Percentiles rank a stretch among this genome's conserved stretches.
Evolutionary conservation across 2,329 filamentous ascomycete species (phyloP).

Genomic region (Diaporthe longicolla): DNA sequence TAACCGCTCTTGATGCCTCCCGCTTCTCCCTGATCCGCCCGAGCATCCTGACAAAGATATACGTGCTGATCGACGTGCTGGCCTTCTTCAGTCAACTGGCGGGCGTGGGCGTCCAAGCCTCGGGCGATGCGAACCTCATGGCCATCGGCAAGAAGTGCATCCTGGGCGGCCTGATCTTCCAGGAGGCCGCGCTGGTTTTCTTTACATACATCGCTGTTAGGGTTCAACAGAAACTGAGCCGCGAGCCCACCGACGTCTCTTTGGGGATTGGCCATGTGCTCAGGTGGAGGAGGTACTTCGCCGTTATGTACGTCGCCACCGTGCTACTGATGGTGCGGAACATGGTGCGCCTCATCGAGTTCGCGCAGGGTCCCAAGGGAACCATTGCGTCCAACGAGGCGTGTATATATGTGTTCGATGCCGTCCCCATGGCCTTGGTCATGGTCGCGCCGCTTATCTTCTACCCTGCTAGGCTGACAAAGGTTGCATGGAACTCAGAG

Average conservation of each 20-base stretch:
- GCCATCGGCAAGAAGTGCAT: constrained; percentile 36
- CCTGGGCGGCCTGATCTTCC: constrained; percentile 38
- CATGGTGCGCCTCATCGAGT: constrained; percentile 44
- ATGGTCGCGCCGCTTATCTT: constrained; percentile 43
- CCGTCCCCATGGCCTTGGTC: constrained; percentile 40
- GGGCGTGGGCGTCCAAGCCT: constrained; percentile 47
- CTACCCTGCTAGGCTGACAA: constrained; percentile 39
- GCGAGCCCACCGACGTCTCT: constrained; percentile 11
- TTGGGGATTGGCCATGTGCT: constrained; percentile 28
- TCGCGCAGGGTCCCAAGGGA: constrained; percentile 42
- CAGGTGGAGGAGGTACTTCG: constrained; percentile 44
- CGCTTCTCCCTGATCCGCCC: constrained; percentile 55
- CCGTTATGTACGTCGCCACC: constrained; percentile 42
- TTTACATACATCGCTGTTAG: constrained; percentile 29
- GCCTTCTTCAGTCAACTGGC: constrained; percentile 59
- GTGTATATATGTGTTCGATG: constrained; percentile 43
- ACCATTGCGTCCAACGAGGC: constrained; percentile 37
- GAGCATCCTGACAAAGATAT: constrained; percentile 59
- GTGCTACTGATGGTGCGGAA: constrained; percentile 43
- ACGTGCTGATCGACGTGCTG: constrained; percentile 61
- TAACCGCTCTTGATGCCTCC: constrained; percentile 52
- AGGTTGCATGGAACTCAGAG: constrained; percentile 13
- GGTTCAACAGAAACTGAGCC: constrained; percentile 1
- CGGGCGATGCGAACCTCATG: constrained; percentile 35
- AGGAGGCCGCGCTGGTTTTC: constrained; percentile 39